Base-by-base conservation (phyloP, 495 filamentous ascomycete genomes). In the Neurospora sp. region DNA sequence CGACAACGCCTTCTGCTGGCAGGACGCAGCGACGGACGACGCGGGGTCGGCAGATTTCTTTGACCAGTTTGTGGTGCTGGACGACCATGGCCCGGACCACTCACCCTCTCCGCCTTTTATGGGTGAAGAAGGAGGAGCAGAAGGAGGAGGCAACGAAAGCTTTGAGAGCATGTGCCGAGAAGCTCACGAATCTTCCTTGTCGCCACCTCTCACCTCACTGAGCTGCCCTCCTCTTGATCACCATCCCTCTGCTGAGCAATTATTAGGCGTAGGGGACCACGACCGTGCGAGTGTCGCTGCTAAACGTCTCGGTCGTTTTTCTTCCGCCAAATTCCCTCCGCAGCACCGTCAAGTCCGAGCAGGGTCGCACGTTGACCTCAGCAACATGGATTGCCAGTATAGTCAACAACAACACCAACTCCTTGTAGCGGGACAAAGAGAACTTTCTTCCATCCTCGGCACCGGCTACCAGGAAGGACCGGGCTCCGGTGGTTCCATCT, bases 31-130 rank as follows among this genome's bases (percentile, higher is more conserved):
- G 53, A 37, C 74, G 53, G 79, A 79, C 75, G 78, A 82, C 12
- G 79, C 74, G 69, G 79, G 76, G 71, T 73, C 82, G 69, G 74
- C 75, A 35, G 83, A 84, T 42, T 82, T 85, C 82, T 84, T 84
- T 83, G 84, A 85, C 41, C 80, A 86, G 70, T 86, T 81, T 72
- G 74, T 86, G 69, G 79, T 81, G 75, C 82, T 85, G 76, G 83
- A 85, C 69, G 73, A 71, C 39, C 75, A 38, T 20, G 53, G 53
- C 59, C 74, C 71, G 18, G 69, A 74, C 35, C 78, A 80, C 37
- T 73, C 78, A 46, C 70, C 74, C 31, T 69, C 72, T 66, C 41
- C 69, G 59, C n/a, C n/a, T 16, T 37, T 20, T 37, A 70, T 68
- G 27, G 48, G 41, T 22, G 35, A 41, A 73, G 72, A 35, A 73